Conservation (phyloP, 2,329 filamentous ascomycete species). For the Fusarium concolor region DNA sequence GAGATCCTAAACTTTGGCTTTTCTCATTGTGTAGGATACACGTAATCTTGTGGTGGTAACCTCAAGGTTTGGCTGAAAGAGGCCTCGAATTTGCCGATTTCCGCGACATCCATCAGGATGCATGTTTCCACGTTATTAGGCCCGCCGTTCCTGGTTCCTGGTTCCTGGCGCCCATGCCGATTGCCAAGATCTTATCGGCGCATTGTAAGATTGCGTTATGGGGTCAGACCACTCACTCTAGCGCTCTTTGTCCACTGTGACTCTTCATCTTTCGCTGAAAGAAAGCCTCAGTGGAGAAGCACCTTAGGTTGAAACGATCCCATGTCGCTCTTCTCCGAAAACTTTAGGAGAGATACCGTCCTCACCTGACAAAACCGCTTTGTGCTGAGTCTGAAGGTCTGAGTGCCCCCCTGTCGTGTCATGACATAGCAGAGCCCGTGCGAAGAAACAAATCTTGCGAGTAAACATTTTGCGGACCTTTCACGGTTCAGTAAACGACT, state of each 20-base stretch:
- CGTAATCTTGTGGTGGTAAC: neutral
- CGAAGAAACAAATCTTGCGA: constrained; percentile 2
- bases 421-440: neutral
- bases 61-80: neutral
- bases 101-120: neutral
- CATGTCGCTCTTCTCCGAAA: constrained; percentile 8
- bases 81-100: neutral
- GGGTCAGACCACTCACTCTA: constrained; percentile 26
- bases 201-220: constrained; percentile 20
- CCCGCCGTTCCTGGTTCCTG: no score
- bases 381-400: neutral
- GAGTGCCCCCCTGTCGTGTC: neutral
- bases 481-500: neutral
- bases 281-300: neutral
- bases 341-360: neutral
- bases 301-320: constrained; percentile 7
- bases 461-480: constrained; percentile 14
- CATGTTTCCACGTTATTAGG: neutral
- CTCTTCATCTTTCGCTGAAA: neutral
- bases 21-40: neutral
- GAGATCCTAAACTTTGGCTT: neutral
- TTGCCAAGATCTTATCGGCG: constrained; percentile 5
- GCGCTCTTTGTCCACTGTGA: neutral
- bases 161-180: neutral
- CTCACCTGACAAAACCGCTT: neutral